Evolutionary conservation across 441 rosid species (phyloP), one percentile per base, ranked within the genome.

Genomic region (Bocquillonia castaneifolia): DNA sequence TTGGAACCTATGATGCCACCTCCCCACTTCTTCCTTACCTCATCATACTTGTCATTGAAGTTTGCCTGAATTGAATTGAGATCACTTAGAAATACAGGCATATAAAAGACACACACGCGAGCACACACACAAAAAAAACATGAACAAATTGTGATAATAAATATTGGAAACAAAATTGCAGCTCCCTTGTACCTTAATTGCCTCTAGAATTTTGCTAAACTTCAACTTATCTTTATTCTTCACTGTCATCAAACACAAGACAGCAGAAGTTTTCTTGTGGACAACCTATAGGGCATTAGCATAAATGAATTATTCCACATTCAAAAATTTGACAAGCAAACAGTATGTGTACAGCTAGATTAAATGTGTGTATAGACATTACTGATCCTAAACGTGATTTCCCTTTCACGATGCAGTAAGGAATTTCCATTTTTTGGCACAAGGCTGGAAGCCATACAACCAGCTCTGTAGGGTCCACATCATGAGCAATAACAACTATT

Each of bases 1-100:
- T 90, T 92, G 55, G 95, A 87, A 20, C 96, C 96, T 96, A 92
- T 88, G 50, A 92, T 87, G 2, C 96, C 97, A 50, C 98, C 97
- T 20, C 98, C 93, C 98, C 98, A 92, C 74, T 82, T 90, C 90
- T 90, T 90, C 62, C 92, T 83, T 76, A 80, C 77, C 86, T 92
- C 98, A 0, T 92, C 93, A 9, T 72, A 92, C 82, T 92, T 90
- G 81, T 92, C 96, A 23, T 92, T 92, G 78, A 90, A 92, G 85
- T 92, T 90, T 0, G 98, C 95, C 90, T 92, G 71, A 20, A 20
- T 13, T 28, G 1, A 58, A 31, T 10, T 42, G 13, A 68, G 14
- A 32, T 50, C 6, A 3, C 15, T 3, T 47, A 1, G 47, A 14
- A 18, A 62, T 1, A 34, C 32, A n/a, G 12, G 12, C 7, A 13